Base-by-base conservation (phyloP, 805 yeast genomes). In the Metschnikowia bowlesiae region DNA sequence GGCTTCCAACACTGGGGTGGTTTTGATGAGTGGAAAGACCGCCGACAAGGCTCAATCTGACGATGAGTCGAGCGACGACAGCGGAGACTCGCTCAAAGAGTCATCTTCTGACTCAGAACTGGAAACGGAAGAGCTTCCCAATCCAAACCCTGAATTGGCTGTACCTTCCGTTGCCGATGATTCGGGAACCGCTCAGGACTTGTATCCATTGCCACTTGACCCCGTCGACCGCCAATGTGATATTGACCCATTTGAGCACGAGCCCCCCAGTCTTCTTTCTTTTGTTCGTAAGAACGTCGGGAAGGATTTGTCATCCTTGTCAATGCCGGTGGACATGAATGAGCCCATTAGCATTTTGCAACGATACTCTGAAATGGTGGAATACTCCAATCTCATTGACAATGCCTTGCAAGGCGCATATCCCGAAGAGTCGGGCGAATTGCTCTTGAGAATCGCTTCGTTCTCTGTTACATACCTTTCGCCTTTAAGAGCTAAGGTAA, bases 301-400 rank as follows among this genome's bases (percentile, higher is more conserved):
- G 18, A 92, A 91, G 62, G 98, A 92, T 66, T 65, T 94, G 50
- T 77, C 90, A 0, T 76, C 89, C 1, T 79, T 91, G 41, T 84
- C 96, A 0, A 90, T 92, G 91, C 99, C 99, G 1, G 96, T 94
- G 7, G 84, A 94, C 1, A 80, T 90, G 48, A 94, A 94, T 69
- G 99, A 94, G 67, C 99, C 99, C 0, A 64, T 92, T 22, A 81
- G 95, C 0, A 81, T 87, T 30, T 73, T 92, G 49, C 96, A 94
- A 65, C 80, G 83, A 54, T 81, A 84, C 58, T 76, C 94, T 0
- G 99, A 94, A 65, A 66, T 82, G 42, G 75, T 87, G 62, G 99
- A 94, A 66, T 89, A 89, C 64, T 67, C 87, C 33, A 71, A 79
- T 40, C 62, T 94, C 38, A 70, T 94, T 40, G 82, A 83, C 54